Base-by-base conservation (phyloP, 129 eudicot species). In the Lactuca sativa region DNA sequence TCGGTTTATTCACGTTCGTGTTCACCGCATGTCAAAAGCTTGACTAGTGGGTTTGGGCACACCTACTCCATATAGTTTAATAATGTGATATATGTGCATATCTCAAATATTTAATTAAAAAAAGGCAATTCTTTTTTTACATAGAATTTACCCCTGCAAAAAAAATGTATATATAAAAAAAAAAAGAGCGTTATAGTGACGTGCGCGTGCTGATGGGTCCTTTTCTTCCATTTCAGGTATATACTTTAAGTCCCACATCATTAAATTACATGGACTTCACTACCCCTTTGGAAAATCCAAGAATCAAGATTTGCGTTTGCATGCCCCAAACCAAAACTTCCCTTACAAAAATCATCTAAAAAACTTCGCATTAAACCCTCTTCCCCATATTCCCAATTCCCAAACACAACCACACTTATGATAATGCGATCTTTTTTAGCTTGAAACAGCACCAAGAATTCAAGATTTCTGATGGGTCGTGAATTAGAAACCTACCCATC, bases 201-300 rank as follows among this genome's bases (percentile, higher is more conserved):
- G 8, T 7, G 69, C 63, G 69, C 64, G 61, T 47, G 55, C 14
- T 16, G 5, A 32, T 47, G 37, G 34, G 41, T 1, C 70, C 30
- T 37, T 43, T 5, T 44, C 36, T 59, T 69, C 54, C 66, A 56
- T 49, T 73, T 77, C 11, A 34, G 62, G 82, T 60, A 77, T 69
- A 75, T 18, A 62, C 67, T 82, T 81, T 54, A 56, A 66, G 68
- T 65, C 62, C 64, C 74, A 64, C 79, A 41, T 67, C 79, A 72
- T 78, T 75, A 78, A 71, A 70, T 40, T 66, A 79, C 78, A 81
- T 73, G 82, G 60, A 82, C 80, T 71, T 82, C 74, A 60, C 72
- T 43, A 49, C 90, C 72, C 78, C 78, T 79, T 82, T 61, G 72
- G 95, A 79, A 77, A 84, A 56, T 79, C 74, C 81, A 69, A 81